phyloP scores from a whole-genome alignment of 768 basidiomycete species.

The Termitomyces sp. region DNA sequence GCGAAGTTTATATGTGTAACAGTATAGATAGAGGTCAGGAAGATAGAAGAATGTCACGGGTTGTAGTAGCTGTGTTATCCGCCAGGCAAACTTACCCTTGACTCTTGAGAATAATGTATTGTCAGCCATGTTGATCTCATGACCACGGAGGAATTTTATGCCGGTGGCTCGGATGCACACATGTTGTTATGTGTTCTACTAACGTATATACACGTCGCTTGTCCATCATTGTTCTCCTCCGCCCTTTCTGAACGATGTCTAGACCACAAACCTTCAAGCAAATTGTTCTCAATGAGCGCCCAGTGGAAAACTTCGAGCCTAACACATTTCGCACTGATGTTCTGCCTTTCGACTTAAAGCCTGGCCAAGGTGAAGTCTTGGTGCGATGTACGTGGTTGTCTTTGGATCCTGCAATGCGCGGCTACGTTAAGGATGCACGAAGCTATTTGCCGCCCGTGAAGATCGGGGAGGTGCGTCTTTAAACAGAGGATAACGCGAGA shows the following conservation, averaged over 20 bases:
- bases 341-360: slow-evolving; percentile 46
- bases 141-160: background rate
- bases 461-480: slow-evolving; percentile 50
- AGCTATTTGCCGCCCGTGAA: slow-evolving; percentile 68
- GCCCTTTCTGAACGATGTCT: slow-evolving; percentile 3
- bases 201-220: background rate
- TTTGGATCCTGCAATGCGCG: slow-evolving; percentile 87
- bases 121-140: background rate
- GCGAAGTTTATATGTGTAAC: background rate
- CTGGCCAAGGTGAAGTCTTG: slow-evolving; percentile 49
- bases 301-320: slow-evolving; percentile 58
- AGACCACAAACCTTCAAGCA: slow-evolving; percentile 41
- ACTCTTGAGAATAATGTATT: no score
- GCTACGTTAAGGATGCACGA: slow-evolving; percentile 68
- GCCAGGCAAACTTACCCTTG: no score
- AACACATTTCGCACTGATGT: slow-evolving; percentile 67
- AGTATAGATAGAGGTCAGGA: background rate
- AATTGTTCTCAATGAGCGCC: slow-evolving; percentile 75
- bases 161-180: background rate
- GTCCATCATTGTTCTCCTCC: background rate
- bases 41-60: background rate
- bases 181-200: background rate
- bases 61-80: no score
- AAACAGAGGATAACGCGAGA: background rate
- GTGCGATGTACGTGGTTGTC: slow-evolving; percentile 78